Evolutionary conservation across 148 eudicot species (phyloP).

Genomic region (Rhododendron williamsianum): DNA sequence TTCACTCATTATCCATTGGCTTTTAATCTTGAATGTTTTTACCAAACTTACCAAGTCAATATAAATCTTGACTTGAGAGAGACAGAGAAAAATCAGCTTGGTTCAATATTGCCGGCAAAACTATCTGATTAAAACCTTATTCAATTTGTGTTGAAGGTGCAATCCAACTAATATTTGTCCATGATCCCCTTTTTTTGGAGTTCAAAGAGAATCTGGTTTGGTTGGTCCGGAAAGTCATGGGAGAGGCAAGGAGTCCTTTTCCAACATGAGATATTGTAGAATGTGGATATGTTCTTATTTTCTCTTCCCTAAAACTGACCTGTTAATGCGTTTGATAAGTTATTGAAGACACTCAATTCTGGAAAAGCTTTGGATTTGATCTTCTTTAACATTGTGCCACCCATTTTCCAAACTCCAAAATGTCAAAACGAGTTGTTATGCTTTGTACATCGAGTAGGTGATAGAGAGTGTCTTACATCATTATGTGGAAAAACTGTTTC

Average conservation of each 20-base stretch:
- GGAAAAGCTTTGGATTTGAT: neutral
- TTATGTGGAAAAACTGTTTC: neutral
- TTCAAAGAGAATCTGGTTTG: neutral
- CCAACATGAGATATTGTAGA: neutral
- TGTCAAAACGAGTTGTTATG: neutral
- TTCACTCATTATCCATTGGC: neutral
- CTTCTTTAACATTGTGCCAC: neutral
- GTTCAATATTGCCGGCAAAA: neutral
- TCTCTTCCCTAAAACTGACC: neutral
- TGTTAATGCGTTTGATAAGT: neutral
- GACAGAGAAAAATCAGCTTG: neutral
- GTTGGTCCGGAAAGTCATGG: neutral
- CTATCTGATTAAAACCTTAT: neutral
- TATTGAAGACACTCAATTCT: neutral
- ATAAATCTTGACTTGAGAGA: neutral
- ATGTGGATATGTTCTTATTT: neutral
- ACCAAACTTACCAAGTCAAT: neutral
- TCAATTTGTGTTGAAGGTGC: neutral
- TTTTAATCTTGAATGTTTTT: neutral
- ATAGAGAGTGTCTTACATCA: neutral
- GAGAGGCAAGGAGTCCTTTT: neutral
- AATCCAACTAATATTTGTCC: neutral
- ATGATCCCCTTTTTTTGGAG: neutral
- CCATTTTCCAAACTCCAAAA: neutral
- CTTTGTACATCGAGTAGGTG: neutral